Evolutionary conservation across 768 basidiomycete species (phyloP).

Genomic region (Pleurotus eryngii): DNA sequence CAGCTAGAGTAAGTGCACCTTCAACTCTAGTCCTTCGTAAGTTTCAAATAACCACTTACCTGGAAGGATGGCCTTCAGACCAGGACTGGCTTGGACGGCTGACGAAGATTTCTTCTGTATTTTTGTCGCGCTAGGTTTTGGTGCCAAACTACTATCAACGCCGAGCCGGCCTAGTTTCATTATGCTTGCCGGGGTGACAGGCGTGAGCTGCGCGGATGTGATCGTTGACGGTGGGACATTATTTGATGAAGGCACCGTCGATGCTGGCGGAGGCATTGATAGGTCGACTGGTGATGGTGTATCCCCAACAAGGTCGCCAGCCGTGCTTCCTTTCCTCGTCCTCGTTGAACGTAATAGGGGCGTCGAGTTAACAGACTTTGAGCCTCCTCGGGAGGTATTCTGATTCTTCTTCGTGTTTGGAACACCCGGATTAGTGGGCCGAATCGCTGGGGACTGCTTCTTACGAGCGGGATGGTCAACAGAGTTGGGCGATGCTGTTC

Average conservation of each 20-base stretch:
- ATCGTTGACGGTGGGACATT: slow-evolving; percentile 4
- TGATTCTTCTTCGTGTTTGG: slow-evolving; percentile 21
- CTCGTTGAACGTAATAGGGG: slow-evolving; percentile 50
- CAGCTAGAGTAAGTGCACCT: slow-evolving; percentile 14
- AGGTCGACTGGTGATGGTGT: slow-evolving; percentile 87
- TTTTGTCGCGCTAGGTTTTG: slow-evolving; percentile 17
- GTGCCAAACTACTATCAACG: slow-evolving; percentile 34
- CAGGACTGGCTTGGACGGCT: slow-evolving; percentile 42
- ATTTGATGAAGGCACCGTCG: slow-evolving; percentile 7
- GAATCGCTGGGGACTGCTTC: slow-evolving; percentile 49
- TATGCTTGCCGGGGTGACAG: slow-evolving; percentile 89
- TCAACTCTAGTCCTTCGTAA: no score
- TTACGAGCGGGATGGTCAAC: slow-evolving; percentile 55
- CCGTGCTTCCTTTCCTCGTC: slow-evolving; percentile 37
- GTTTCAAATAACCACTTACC: slow-evolving; percentile 33
- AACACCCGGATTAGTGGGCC: slow-evolving; percentile 27
- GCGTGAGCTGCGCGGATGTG: slow-evolving; percentile 43
- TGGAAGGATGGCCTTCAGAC: slow-evolving; percentile 71
- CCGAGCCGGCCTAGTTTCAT: slow-evolving; percentile 81
- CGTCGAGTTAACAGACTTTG: slow-evolving; percentile 57
- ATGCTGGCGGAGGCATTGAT: slow-evolving; percentile 83
- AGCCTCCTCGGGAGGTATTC: slow-evolving; percentile 25
- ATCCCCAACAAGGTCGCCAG: slow-evolving; percentile 42
- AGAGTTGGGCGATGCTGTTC: slow-evolving; percentile 53
- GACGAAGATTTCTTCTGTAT: slow-evolving; percentile 25